phyloP scores from a whole-genome alignment of 495 filamentous ascomycete genomes.

The Tuber microsphaerosporum region DNA sequence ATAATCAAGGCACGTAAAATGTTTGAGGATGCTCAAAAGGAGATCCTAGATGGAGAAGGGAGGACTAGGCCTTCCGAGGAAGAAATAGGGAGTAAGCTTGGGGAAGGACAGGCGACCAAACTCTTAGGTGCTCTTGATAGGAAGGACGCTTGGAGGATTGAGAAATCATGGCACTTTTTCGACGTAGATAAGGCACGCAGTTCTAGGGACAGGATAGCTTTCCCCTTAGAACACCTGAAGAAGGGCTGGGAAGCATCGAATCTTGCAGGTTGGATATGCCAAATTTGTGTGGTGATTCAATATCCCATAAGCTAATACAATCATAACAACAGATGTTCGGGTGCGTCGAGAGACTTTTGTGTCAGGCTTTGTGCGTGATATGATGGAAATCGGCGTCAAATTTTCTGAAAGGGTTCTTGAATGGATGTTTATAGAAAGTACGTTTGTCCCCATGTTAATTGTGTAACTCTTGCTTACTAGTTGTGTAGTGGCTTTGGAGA shows the following conservation, averaged over 20 bases:
- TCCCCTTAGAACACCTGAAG: conserved; percentile 30
- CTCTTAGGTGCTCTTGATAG: conserved; percentile 64
- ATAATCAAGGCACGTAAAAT: conserved; percentile 17
- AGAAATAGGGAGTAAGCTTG: conserved; percentile 51
- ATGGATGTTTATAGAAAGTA: conserved; percentile 60
- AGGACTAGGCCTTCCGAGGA: conserved; percentile 34
- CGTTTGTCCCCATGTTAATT: background rate
- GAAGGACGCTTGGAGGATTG: conserved; percentile 60
- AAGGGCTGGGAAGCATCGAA: conserved; percentile 27
- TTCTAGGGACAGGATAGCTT: conserved; percentile 26
- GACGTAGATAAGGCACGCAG: conserved; percentile 36
- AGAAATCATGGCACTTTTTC: conserved; percentile 64
- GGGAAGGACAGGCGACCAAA: conserved; percentile 49
- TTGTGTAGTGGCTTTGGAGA: conserved; percentile 52
- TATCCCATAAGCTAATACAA: conserved; percentile 23
- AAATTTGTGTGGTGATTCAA: conserved; percentile 13
- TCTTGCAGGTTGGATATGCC: conserved; percentile 42
- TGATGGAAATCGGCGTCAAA: conserved; percentile 47
- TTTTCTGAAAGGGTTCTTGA: conserved; percentile 64
- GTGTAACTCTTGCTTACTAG: conserved; percentile 22
- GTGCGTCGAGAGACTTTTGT: conserved; percentile 58
- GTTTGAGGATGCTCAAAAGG: conserved; percentile 43
- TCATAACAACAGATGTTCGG: conserved; percentile 43
- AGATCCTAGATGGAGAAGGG: conserved; percentile 53
- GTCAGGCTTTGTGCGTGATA: conserved; percentile 59